Evolutionary conservation across 768 basidiomycete species (phyloP), one percentile per base, ranked within the genome.

Genomic region (Strobilomyces confusus): DNA sequence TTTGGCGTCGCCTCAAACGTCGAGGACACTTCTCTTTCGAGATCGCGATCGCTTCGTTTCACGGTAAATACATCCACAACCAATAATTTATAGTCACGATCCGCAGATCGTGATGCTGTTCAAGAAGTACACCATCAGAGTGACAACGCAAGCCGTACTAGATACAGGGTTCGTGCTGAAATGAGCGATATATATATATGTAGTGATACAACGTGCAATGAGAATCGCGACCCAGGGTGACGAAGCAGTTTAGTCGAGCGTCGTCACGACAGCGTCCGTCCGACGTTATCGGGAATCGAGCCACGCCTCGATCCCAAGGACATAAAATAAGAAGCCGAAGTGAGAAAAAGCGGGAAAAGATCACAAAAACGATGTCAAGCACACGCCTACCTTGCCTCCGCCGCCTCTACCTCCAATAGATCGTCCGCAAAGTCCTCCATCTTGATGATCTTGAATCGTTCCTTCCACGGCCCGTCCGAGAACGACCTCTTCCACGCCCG

Each of bases 401-500:
- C 52, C n/a, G 40, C 22, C 22, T 63, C 68, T 55, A 72, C 58
- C 48, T 85, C 82, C 33, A 86, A 70, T 54, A 87, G 62, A 64
- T 80, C 78, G 17, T 69, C 74, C 8, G 81, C 83, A 63, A 86
- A 87, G 65, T 82, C 82, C 59, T 87, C 85, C 78, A 87, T 78
- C 47, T 75, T 79, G 58, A 87, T 75, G 22, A 87, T 75, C 48
- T 71, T 73, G 61, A 86, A 86, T 63, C 61, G 63, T 32, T 73
- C 71, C 49, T 60, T 66, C 60, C 63, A 66, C 71, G 57, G 68
- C 4, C 73, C 75, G 29, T 77, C 77, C 1, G 86, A 85, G 69
- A 89, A 89, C 68, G 86, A 82, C 46, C 81, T 75, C 69, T 75
- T 80, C 90, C 89, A 94, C 20, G 85, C 77, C 22, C 81, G 78